Base-by-base conservation (phyloP, 2,329 filamentous ascomycete genomes). In the Exophiala phaeomuriformis region DNA sequence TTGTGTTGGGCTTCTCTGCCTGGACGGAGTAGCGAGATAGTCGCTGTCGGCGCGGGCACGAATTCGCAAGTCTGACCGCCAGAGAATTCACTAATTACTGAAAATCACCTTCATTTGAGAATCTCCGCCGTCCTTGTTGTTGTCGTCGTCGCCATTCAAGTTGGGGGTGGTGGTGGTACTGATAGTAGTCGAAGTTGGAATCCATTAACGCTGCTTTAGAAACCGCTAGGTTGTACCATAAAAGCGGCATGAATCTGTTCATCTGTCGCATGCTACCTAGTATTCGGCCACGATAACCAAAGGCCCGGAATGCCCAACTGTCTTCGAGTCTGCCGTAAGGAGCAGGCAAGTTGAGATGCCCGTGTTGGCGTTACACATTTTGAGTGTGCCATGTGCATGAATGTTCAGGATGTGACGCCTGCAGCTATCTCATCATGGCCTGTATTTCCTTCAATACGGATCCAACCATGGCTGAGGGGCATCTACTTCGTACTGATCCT, bases 341-440 rank as follows among this genome's bases (percentile, higher is more conserved):
- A 27, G 9, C 27, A 6, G 33, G 2, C 10, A 35, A 35, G 27
- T 41, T 41, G 39, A 41, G 8, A 45, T 30, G 42, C 30, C 28
- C 4, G 1, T 29, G 32, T 10, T 45, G 42, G 42, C 55, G 48
- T 49, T 36, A 30, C 9, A 10, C 33, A 6, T 49, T 37, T 45
- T 43, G 49, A 52, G 41, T 57, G 57, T 51, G 57, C 57, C 49
- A 59, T 59, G 57, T 51, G 54, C 57, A 57, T 56, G 49, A 46
- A 41, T 48, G 27, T 35, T 27, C 53, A 51, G 28, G 35, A 57
- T 59, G 57, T 59, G 53, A 59, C 45, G 49, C 46, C 49, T 51
- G 33, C 48, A 47, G 51, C 51, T 45, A 10, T 49, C 49, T 41
- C 45, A 36, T 47, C 33, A 40, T 50, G 39, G n/a, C 39, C 28